These are phyloP conservation scores for Spatholobus suberectus DNA, from an alignment of 306 rosid genomes.

Conservation along the genomic window DNA sequence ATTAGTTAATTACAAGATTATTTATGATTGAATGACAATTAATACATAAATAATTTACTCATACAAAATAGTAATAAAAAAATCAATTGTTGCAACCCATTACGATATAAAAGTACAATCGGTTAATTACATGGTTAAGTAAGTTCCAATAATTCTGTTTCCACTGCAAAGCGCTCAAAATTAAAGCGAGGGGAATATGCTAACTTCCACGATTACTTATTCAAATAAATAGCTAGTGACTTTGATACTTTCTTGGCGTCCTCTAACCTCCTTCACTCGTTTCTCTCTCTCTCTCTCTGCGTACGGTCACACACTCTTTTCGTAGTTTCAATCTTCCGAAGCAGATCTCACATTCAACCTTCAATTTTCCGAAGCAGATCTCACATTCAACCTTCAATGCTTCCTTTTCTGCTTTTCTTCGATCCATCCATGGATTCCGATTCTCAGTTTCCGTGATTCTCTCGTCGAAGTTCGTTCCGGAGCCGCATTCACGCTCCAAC, in stretches of 20 bases:
- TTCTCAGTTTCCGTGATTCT: conserved; percentile 1
- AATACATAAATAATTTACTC: too few relatives aligned
- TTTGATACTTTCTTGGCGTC: conserved; percentile 43
- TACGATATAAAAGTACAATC: neutral
- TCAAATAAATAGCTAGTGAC: conserved; percentile 20
- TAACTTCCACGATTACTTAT: conserved; percentile 37
- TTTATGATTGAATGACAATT: too few relatives aligned
- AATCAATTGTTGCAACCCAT: too few relatives aligned
- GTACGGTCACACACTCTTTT: neutral
- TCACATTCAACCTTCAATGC: neutral
- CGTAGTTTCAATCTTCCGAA: too few relatives aligned
- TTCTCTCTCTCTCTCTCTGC: neutral
- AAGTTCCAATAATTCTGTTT: neutral
- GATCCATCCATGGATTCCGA: conserved; percentile 1
- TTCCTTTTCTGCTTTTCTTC: neutral
- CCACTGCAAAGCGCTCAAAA: neutral
- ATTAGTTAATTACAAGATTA: too few relatives aligned
- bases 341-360: too few relatives aligned
- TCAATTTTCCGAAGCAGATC: conserved; percentile 43
- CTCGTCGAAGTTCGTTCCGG: neutral
- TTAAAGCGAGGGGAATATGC: conserved; percentile 41
- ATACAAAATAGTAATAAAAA: too few relatives aligned
- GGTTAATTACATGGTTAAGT: conserved; percentile 1
- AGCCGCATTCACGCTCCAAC: conserved; percentile 29
- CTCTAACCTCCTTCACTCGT: neutral